A percentile compares a stretch with the other conserved stretches of the same genome.
Evolutionary conservation across 371 early-diverging fungal species (phyloP).

Genomic region (Funneliformis caledonium): DNA sequence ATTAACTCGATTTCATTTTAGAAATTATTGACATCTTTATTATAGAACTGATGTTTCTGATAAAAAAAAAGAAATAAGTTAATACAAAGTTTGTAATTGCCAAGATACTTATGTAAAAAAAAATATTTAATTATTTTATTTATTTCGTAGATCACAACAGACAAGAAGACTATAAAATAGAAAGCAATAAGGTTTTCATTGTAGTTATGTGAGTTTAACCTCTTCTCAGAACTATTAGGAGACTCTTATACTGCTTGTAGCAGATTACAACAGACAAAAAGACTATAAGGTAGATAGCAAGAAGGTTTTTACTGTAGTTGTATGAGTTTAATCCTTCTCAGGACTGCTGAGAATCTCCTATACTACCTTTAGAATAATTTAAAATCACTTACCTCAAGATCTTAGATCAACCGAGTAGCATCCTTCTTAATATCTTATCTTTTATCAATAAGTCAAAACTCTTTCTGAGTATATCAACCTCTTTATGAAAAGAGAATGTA

Average conservation of each 20-base stretch:
- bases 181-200: background rate
- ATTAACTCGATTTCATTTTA: constrained; percentile 29
- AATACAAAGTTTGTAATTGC: constrained; percentile 8
- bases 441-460: constrained; percentile 22
- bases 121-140: background rate
- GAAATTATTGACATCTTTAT: constrained; percentile 17
- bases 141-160: constrained; percentile 2
- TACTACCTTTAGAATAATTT: background rate
- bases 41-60: constrained; percentile 9
- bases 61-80: background rate
- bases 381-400: background rate
- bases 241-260: background rate
- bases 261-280: constrained; percentile 14
- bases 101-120: constrained; percentile 11
- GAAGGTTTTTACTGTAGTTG: constrained; percentile 8
- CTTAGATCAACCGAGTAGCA: background rate
- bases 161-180: constrained; percentile 22
- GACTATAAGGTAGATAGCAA: constrained; percentile 30
- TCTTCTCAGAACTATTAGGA: constrained; percentile 32
- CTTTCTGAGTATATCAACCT: constrained; percentile 5
- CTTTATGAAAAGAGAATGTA: constrained; percentile 33
- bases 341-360: constrained; percentile 25
- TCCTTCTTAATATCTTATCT: constrained; percentile 18
- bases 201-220: constrained; percentile 21
- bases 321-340: constrained; percentile 32